phyloP scores from a whole-genome alignment of 345 rosid species.

The Psidium friedrichsthalianum region DNA sequence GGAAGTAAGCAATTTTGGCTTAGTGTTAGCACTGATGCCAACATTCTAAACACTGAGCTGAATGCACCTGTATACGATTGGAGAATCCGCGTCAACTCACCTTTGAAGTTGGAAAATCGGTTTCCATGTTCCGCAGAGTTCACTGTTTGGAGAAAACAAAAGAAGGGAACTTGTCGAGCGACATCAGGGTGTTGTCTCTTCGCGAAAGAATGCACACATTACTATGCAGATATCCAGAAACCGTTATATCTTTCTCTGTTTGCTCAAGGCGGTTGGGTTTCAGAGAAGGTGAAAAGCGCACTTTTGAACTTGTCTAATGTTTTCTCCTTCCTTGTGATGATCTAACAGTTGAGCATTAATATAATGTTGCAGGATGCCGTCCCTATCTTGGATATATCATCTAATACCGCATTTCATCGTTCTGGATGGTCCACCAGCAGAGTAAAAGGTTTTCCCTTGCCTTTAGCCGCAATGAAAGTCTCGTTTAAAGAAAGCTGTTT shows the following conservation, averaged over 20 bases:
- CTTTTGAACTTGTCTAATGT: background rate
- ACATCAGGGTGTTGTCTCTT: constrained; percentile 49
- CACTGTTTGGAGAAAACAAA: constrained; percentile 70
- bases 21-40: constrained; percentile 80
- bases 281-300: constrained; percentile 60
- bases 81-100: constrained; percentile 77
- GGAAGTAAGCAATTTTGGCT: constrained; percentile 78
- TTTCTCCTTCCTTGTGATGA: background rate
- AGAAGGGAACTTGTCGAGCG: constrained; percentile 65
- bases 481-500: background rate
- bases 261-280: constrained; percentile 84
- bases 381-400: constrained; percentile 69
- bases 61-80: constrained; percentile 96
- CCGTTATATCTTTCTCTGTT: constrained; percentile 66
- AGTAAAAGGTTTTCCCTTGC: constrained; percentile 62
- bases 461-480: background rate
- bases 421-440: constrained; percentile 93
- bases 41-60: constrained; percentile 79
- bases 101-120: constrained; percentile 90
- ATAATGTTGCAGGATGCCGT: constrained; percentile 58
- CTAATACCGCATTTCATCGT: constrained; percentile 59
- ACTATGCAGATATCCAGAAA: constrained; percentile 62
- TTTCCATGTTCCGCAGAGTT: constrained; percentile 84
- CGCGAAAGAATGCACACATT: constrained; percentile 54
- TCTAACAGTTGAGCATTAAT: constrained; percentile 1